Evolutionary conservation across 805 yeast species (phyloP), one percentile per base, ranked within the genome.

Genomic region (Metschnikowia colocasiae): DNA sequence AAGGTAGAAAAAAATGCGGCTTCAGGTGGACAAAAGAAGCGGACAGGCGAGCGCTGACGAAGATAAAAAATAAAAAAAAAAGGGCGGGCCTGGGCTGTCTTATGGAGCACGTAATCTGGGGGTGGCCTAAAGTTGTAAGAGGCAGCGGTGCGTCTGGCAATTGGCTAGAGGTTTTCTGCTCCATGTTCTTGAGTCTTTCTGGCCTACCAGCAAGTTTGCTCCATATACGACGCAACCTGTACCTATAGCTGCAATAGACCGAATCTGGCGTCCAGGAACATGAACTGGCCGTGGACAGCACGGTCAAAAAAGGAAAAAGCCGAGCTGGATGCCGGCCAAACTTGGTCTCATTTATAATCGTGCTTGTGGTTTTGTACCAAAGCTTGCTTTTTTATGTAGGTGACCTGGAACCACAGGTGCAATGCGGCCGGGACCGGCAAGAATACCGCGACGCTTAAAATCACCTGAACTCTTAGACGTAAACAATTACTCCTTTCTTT

Each of bases 1-100:
- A 40, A 40, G 43, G 22, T 40, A 15, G 29, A 40, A 40, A 40
- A 40, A 40, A 40, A 40, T 31, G 36, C 43, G 36, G 29, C 20
- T 30, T n/a, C 25, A 22, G 44, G 47, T 36, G 45, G 29, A 40
- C 44, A 40, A 40, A 38, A 12, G 36, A 31, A 18, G 44, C 22
- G 18, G 27, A 13, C n/a, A 10, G 38, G 45, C 27, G 31, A 43
- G 34, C 42, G 33, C 43, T 22, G 32, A 16, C 22, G 13, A 29
- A 38, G 15, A 15, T 22, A 18, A 31, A 25, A 44, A 44, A 38
- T 27, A 18, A 38, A 38, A 35, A 32, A 34, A 20, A 34, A n/a
- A 2, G 25, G 18, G n/a, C 7, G 13, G 18, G 15, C 16, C 15
- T 8, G 15, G 19, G n/a, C 6, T 16, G 20, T 32, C n/a, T 9